Evolutionary conservation across 2,329 filamentous ascomycete species (phyloP).

Genomic region (Aotearoamyces nothofagi): DNA sequence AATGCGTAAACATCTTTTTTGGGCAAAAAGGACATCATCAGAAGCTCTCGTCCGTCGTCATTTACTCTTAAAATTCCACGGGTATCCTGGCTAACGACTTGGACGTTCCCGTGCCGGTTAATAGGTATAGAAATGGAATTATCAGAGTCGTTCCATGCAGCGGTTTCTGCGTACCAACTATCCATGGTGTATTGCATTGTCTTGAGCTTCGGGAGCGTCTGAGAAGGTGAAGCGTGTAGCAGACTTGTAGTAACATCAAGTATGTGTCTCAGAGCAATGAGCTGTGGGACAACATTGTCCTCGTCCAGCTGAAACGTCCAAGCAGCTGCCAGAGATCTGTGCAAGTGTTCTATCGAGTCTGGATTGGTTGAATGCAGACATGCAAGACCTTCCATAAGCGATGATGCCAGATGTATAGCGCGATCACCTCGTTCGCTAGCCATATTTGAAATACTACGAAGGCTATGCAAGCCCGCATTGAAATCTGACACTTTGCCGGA

Average conservation of each 20-base stretch:
- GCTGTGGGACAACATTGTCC: slow-evolving; percentile 46
- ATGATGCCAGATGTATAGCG: slow-evolving; percentile 49
- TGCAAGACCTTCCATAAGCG: slow-evolving; percentile 53
- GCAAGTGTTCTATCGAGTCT: slow-evolving; percentile 54
- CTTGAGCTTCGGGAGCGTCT: slow-evolving; percentile 42
- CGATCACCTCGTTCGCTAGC: slow-evolving; percentile 45
- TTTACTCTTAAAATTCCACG: slow-evolving; percentile 34
- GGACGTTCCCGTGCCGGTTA: too few species aligned
- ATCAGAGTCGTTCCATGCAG: slow-evolving; percentile 19
- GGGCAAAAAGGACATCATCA: slow-evolving; percentile 44
- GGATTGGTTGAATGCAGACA: slow-evolving; percentile 48
- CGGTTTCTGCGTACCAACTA: slow-evolving; percentile 26
- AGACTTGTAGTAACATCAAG: slow-evolving; percentile 58
- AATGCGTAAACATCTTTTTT: slow-evolving; percentile 32
- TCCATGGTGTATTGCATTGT: slow-evolving; percentile 48
- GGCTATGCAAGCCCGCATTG: slow-evolving; percentile 48
- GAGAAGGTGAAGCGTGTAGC: slow-evolving; percentile 41
- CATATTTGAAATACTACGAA: slow-evolving; percentile 44
- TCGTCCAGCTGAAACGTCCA: slow-evolving; percentile 55
- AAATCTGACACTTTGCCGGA: slow-evolving; percentile 43
- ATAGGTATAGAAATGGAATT: slow-evolving; percentile 39
- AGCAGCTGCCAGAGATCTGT: slow-evolving; percentile 59
- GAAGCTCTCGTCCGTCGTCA: slow-evolving; percentile 32
- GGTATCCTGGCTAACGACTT: slow-evolving; percentile 42
- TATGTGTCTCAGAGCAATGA: slow-evolving; percentile 49